phyloP scores from a whole-genome alignment of 2,329 filamentous ascomycete species.

The Xylariomycetidae sp. region DNA sequence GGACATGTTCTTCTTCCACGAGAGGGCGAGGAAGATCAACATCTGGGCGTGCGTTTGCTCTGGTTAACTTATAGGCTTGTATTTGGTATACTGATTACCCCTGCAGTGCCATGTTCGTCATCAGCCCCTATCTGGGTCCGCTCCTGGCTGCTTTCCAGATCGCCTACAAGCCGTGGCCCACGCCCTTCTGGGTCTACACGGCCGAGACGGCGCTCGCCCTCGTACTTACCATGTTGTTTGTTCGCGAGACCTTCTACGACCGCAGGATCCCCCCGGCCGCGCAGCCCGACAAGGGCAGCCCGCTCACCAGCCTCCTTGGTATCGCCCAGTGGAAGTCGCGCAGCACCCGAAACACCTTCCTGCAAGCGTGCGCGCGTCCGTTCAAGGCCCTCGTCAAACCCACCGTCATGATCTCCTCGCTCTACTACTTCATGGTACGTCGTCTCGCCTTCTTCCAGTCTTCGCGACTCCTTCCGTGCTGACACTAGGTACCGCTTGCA shows the following conservation, averaged over 20 bases:
- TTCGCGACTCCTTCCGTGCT: too few species aligned
- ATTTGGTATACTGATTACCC: not conserved
- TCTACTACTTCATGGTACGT: conserved; percentile 30
- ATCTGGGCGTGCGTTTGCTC: conserved; percentile 44
- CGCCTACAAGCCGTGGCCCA: conserved; percentile 36
- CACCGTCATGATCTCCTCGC: conserved; percentile 28
- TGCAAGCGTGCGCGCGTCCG: conserved; percentile 33
- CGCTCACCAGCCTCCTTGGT: conserved; percentile 24
- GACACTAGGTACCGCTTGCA: too few species aligned
- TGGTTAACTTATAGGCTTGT: too few species aligned
- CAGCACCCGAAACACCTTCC: conserved; percentile 32
- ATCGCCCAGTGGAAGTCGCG: conserved; percentile 30
- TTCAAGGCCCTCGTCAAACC: conserved; percentile 34
- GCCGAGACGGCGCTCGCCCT: conserved; percentile 32
- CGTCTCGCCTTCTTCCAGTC: too few species aligned
- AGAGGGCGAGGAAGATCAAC: conserved; percentile 44
- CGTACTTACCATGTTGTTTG: conserved; percentile 33
- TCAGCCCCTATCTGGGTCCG: conserved; percentile 39
- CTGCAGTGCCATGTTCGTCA: conserved; percentile 29
- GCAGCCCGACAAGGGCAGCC: conserved; percentile 29
- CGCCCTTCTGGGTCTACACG: conserved; percentile 42
- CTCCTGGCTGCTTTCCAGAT: conserved; percentile 44
- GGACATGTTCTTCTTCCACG: conserved; percentile 56
- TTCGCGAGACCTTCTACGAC: conserved; percentile 46
- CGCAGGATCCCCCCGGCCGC: conserved; percentile 30